Evolutionary conservation across 805 yeast genomes (phyloP).

Genomic region (Trichomonascus vanleenenianus): DNA sequence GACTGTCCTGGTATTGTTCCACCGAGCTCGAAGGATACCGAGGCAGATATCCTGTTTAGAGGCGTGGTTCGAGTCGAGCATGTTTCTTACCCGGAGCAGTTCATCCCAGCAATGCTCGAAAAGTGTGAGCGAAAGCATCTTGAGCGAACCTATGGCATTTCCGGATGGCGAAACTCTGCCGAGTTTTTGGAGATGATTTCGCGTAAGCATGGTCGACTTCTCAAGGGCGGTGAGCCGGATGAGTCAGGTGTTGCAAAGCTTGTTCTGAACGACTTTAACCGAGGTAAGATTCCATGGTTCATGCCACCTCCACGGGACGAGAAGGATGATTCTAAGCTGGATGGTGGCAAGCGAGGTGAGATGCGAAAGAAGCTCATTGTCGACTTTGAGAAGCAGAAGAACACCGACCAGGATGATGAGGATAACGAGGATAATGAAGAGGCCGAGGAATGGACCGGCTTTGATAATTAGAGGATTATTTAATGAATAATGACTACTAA

Average conservation of each 20-base stretch:
- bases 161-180: slow-evolving; percentile 71
- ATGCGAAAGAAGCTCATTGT: slow-evolving; percentile 4
- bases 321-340: slow-evolving; percentile 17
- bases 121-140: slow-evolving; percentile 85
- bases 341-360: slow-evolving; percentile 17
- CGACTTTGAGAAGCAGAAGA: slow-evolving; percentile 1
- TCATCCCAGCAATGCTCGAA: slow-evolving; percentile 74
- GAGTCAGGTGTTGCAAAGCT: slow-evolving; percentile 88
- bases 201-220: slow-evolving; percentile 81
- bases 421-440: slow-evolving; percentile 10
- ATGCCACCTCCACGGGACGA: slow-evolving; percentile 80
- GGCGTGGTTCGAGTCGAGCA: slow-evolving; percentile 99
- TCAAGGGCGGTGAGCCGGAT: slow-evolving; percentile 98
- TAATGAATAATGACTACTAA: not conserved
- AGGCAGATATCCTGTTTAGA: slow-evolving; percentile 85
- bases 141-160: slow-evolving; percentile 90
- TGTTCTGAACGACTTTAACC: slow-evolving; percentile 85
- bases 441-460: slow-evolving; percentile 17
- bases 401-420: slow-evolving; percentile 5
- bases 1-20: slow-evolving; percentile 99
- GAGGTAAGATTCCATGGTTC: slow-evolving; percentile 98
- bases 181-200: slow-evolving; percentile 89
- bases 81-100: slow-evolving; percentile 91
- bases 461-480: slow-evolving; percentile 10
- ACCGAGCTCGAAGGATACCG: slow-evolving; percentile 82